Base-by-base conservation (phyloP, 1,284 basidiomycete species). In the Inonotus obliquus region DNA sequence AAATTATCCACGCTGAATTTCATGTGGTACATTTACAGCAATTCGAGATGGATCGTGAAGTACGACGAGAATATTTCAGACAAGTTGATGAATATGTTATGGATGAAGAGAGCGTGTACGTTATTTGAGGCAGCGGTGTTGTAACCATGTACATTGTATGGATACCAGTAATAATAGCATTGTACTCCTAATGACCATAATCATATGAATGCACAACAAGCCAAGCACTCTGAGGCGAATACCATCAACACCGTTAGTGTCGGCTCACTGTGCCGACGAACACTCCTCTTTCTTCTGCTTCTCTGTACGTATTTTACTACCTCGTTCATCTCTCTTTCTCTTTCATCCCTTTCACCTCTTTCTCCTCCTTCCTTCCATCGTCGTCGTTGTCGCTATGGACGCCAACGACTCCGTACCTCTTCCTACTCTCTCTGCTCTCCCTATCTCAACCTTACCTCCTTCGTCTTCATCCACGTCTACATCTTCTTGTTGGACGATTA, bases 71-170 rank as follows among this genome's bases (percentile, higher is more conserved):
- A 52, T 61, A 61, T n/a, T 61, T 61, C 32, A 49, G n/a, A n/a
- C 19, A 52, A 4, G 53, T 61, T 7, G 60, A 61, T 29, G 29
- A 52, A 27, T 61, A 61, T 45, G 48, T 57, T 32, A 51, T 61
- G 45, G 47, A 54, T 11, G 48, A 61, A 44, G 60, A 61, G n/a
- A 61, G 55, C 13, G 54, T 61, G 2, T 61, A 57, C 48, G 39
- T 61, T 21, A 57, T 61, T 29, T 61, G 55, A 57, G 38, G 47
- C 4, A 5, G 51, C 27, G 5, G 17, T 13, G 48, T 51, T 23
- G 10, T 2, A 14, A 4, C 17, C 13, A 23, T 49, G 47, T 5
- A 23, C 14, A 25, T 23, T 49, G n/a, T 49, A 25, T 25, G 6
- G 4, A 11, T 11, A 23, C 11, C 23, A 23, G 25, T 49, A n/a